phyloP scores from a whole-genome alignment of 805 yeast species.

The Debaryomyces tyrocola region DNA sequence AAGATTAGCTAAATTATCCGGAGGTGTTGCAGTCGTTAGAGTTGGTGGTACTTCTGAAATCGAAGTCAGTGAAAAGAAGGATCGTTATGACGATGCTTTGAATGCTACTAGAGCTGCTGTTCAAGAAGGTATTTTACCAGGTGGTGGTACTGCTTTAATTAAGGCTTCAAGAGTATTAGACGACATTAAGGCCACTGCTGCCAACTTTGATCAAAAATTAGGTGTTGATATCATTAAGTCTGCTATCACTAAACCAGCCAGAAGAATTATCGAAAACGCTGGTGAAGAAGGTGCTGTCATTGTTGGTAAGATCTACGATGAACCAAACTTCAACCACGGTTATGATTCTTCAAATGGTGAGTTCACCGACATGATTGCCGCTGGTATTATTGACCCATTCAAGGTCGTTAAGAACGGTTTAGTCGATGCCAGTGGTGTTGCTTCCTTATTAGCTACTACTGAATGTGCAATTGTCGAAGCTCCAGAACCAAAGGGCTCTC shows the following conservation, averaged over 20 bases:
- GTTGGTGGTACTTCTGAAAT: conserved; percentile 98
- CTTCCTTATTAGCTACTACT: conserved; percentile 94
- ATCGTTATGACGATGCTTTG: conserved; percentile 96
- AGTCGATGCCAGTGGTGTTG: conserved; percentile 96
- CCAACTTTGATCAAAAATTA: conserved; percentile 91
- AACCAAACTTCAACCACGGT: conserved; percentile 80
- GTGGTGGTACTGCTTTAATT: conserved; percentile 97
- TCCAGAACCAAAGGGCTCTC: conserved; percentile 71
- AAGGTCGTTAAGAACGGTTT: conserved; percentile 96
- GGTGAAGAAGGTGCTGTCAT: conserved; percentile 97
- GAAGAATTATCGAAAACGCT: conserved; percentile 92
- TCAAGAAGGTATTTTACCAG: conserved; percentile 97
- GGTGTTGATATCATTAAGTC: conserved; percentile 92
- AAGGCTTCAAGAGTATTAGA: conserved; percentile 84
- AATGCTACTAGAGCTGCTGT: conserved; percentile 99
- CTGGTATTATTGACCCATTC: conserved; percentile 98
- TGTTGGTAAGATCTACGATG: conserved; percentile 80
- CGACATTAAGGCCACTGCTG: conserved; percentile 59
- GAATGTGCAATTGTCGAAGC: conserved; percentile 98
- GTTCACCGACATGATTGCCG: conserved; percentile 91
- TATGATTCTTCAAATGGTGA: conserved; percentile 91
- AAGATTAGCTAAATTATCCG: conserved; percentile 93
- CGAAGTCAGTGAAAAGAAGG: conserved; percentile 99
- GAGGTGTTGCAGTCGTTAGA: conserved; percentile 97
- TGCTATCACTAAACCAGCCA: conserved; percentile 94